Evolutionary conservation across 257 asterid species (phyloP).

Genomic region (Nicotiana knightiana): DNA sequence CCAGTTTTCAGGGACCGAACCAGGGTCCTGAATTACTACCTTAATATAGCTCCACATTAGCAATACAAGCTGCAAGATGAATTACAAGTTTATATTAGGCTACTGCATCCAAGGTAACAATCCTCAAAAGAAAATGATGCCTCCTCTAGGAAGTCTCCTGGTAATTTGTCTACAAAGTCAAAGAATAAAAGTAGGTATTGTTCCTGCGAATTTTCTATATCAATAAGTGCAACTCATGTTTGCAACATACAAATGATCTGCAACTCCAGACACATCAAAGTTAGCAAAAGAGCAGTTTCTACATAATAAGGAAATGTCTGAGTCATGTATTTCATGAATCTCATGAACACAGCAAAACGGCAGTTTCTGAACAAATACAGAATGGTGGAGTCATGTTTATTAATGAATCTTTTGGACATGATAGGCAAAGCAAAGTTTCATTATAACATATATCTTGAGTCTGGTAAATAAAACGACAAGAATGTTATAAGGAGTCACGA

Average conservation of each 20-base stretch:
- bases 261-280: not conserved
- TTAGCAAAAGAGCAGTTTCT: not conserved
- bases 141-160: not conserved
- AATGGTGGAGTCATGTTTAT: not conserved
- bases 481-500: not conserved
- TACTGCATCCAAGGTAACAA: not conserved
- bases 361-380: not conserved
- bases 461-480: not conserved
- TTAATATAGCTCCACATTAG: slow-evolving; percentile 73
- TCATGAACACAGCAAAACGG: not conserved
- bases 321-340: not conserved
- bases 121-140: not conserved
- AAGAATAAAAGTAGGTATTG: not conserved
- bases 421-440: not conserved
- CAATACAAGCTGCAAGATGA: slow-evolving; percentile 54
- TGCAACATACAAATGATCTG: not conserved
- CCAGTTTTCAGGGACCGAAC: slow-evolving; percentile 80
- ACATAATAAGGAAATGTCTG: not conserved
- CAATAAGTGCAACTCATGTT: not conserved
- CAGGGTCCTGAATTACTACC: slow-evolving; percentile 74
- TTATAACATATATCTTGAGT: not conserved
- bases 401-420: not conserved
- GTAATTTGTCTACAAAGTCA: not conserved
- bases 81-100: slow-evolving; percentile 15
- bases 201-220: not conserved